Conservation (phyloP, 768 basidiomycete species). For the Trametes cinnabarina region DNA sequence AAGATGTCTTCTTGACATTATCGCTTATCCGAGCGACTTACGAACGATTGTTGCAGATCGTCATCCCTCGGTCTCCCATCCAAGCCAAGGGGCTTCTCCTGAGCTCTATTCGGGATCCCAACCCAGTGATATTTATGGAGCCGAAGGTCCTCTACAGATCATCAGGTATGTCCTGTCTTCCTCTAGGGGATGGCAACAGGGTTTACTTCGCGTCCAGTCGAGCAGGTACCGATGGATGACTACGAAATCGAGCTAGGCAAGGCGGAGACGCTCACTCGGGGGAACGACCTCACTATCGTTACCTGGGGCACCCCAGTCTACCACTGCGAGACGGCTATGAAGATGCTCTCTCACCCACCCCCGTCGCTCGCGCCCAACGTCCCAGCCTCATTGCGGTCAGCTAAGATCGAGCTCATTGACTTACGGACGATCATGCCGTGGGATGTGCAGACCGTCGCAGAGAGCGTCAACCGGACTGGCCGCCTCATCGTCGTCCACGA, state of each 20-base stretch:
- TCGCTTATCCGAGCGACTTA: neutral
- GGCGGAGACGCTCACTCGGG: conserved; percentile 72
- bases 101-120: conserved; percentile 85
- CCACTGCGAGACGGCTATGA: conserved; percentile 81
- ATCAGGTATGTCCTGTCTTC: conserved; percentile 47
- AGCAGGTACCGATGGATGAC: conserved; percentile 90
- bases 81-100: conserved; percentile 94
- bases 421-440: conserved; percentile 86
- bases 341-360: conserved; percentile 68
- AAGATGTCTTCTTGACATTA: neutral
- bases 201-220: conserved; percentile 47
- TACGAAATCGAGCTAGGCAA: conserved; percentile 79
- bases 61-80: conserved; percentile 92
- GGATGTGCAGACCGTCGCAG: conserved; percentile 77
- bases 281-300: conserved; percentile 84
- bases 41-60: conserved; percentile 41
- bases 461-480: conserved; percentile 84
- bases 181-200: neutral
- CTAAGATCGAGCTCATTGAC: conserved; percentile 87
- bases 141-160: conserved; percentile 93
- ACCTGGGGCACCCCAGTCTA: conserved; percentile 95
- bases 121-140: conserved; percentile 95
- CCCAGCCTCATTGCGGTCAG: conserved; percentile 60
- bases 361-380: conserved; percentile 59
- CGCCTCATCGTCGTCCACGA: conserved; percentile 89